Percentiles rank a stretch among this genome's conserved stretches.
Evolutionary conservation across 352 stramenopile genomes (phyloP).

Genomic region (Pythium aphanidermatum): DNA sequence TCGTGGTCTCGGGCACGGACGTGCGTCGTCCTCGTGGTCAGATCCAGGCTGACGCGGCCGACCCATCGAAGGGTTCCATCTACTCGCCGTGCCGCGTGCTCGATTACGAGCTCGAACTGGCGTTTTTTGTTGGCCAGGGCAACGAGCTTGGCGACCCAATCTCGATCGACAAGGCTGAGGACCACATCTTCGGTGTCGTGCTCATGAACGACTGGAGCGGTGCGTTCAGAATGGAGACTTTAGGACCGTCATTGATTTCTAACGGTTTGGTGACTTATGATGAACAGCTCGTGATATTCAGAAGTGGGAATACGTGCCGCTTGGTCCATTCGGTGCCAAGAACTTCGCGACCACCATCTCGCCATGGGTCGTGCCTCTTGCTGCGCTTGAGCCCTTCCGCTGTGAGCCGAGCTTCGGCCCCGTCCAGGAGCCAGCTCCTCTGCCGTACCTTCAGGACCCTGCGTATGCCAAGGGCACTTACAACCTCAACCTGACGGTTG

Average conservation of each 20-base stretch:
- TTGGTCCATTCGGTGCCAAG: constrained; percentile 96
- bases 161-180: constrained; percentile 85
- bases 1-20: constrained; percentile 83
- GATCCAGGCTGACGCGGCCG: constrained; percentile 85
- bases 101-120: constrained; percentile 97
- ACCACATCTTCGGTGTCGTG: constrained; percentile 96
- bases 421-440: constrained; percentile 79
- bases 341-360: constrained; percentile 97
- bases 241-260: neutral
- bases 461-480: constrained; percentile 86
- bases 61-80: constrained; percentile 90
- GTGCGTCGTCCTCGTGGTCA: constrained; percentile 88
- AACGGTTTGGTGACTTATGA: neutral
- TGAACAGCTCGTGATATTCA: constrained; percentile 79
- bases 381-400: constrained; percentile 92
- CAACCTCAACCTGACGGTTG: constrained; percentile 84
- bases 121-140: constrained; percentile 89
- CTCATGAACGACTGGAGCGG: constrained; percentile 98
- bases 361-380: constrained; percentile 94
- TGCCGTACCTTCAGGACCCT: constrained; percentile 93
- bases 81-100: constrained; percentile 88
- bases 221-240: too few relatives aligned
- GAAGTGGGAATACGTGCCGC: constrained; percentile 97
- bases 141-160: constrained; percentile 90
- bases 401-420: constrained; percentile 87